These are phyloP conservation scores for Ambrosiella xylebori DNA, from an alignment of 2,329 filamentous ascomycete genomes.

Conservation along the genomic window DNA sequence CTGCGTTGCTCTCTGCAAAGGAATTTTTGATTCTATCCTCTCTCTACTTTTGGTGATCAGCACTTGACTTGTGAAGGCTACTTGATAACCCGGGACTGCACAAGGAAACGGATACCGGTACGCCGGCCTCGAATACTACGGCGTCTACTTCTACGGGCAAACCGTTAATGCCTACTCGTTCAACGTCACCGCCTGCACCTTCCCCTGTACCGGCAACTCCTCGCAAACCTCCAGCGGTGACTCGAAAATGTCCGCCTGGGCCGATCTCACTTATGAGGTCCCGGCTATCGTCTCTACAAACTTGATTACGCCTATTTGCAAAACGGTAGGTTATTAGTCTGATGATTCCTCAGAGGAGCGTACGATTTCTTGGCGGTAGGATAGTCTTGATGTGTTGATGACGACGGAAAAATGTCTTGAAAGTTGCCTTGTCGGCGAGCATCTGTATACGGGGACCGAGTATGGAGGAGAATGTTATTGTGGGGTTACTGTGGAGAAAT, in stretches of 20 bases:
- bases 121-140: constrained; percentile 34
- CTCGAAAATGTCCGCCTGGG: constrained; percentile 29
- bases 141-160: constrained; percentile 35
- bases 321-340: constrained; percentile 43
- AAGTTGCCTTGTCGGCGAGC: constrained; percentile 27
- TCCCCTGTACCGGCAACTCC: constrained; percentile 32
- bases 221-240: constrained; percentile 31
- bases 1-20: constrained; percentile 33
- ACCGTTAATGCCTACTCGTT: constrained; percentile 36
- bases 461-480: constrained; percentile 30
- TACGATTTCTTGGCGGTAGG: constrained; percentile 28
- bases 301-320: constrained; percentile 34
- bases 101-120: constrained; percentile 32
- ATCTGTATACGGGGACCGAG: constrained; percentile 32
- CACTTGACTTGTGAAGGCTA: neutral
- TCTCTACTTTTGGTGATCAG: neutral
- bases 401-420: constrained; percentile 27
- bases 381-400: constrained; percentile 22
- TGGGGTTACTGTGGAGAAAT: constrained; percentile 34
- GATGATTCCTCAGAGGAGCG: constrained; percentile 26
- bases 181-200: constrained; percentile 36
- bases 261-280: constrained; percentile 29
- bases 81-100: neutral
- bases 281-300: constrained; percentile 21
- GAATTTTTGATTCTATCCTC: constrained; percentile 17